phyloP scores from a whole-genome alignment of 2,329 filamentous ascomycete genomes.

The Cladosporium sphaerospermum region DNA sequence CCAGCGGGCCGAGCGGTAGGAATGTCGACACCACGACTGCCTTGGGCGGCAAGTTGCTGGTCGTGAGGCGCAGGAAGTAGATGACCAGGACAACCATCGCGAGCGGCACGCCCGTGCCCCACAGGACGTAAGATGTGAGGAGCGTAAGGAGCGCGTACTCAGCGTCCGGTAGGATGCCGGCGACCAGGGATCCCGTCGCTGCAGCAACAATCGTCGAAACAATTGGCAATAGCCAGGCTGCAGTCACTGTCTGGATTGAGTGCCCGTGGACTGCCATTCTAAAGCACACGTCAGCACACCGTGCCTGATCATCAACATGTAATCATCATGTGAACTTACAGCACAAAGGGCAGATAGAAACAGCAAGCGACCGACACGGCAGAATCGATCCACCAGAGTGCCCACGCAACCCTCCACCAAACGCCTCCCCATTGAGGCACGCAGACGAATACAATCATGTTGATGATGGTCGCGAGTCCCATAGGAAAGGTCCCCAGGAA shows the following conservation, averaged over 20 bases:
- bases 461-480: slow-evolving; percentile 27
- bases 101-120: slow-evolving; percentile 58
- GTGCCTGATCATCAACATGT: not conserved
- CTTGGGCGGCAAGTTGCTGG: slow-evolving; percentile 59
- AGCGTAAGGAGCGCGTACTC: slow-evolving; percentile 56
- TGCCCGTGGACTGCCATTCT: slow-evolving; percentile 24
- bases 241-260: slow-evolving; percentile 53
- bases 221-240: slow-evolving; percentile 59
- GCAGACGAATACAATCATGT: slow-evolving; percentile 24
- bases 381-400: slow-evolving; percentile 21
- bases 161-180: slow-evolving; percentile 49
- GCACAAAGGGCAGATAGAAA: slow-evolving; percentile 17
- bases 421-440: slow-evolving; percentile 23
- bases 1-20: slow-evolving; percentile 60
- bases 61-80: slow-evolving; percentile 62
- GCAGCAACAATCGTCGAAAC: slow-evolving; percentile 60
- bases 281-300: slow-evolving; percentile 23
- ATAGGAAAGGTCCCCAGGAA: slow-evolving; percentile 50
- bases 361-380: slow-evolving; percentile 14
- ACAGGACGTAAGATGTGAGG: slow-evolving; percentile 61
- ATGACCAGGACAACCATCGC: slow-evolving; percentile 58
- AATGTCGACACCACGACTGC: slow-evolving; percentile 65
- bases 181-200: slow-evolving; percentile 56
- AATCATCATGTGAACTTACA: slow-evolving; percentile 12
- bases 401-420: slow-evolving; percentile 17